Evolutionary conservation across 441 rosid species (phyloP), one percentile per base, ranked within the genome.

Genomic region (Erodium texanum): DNA sequence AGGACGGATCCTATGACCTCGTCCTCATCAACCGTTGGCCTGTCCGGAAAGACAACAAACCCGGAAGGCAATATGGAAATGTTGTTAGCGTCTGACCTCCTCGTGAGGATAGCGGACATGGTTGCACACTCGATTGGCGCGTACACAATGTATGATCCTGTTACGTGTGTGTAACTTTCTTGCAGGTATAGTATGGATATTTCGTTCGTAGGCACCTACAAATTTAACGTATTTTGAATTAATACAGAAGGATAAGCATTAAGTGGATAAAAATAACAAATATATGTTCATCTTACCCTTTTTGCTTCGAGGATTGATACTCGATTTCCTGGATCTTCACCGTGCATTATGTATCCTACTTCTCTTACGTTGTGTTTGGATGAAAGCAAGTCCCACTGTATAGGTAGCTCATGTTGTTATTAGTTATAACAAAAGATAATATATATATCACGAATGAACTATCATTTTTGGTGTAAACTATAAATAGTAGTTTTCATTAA

Each of bases 11-110:
- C 78, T 11, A 22, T 48, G 9, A 19, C 66, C 54, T 27, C 70
- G 36, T 56, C 52, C 11, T 24, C 77, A 0, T 20, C 66, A 54
- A 50, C 38, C 15, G 48, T 56, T 6, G 72, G 62, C 62, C 56
- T 74, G 19, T 75, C 75, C 5, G 86, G 85, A 12, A 83, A 68
- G 24, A 86, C 73, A 6, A 74, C 72, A 56, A 86, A 84, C 10
- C 87, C 91, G 7, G 85, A 77, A 0, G 86, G 71, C 65, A 84
- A 70, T 24, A 83, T 73, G 22, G 41, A 59, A 11, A 74, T 64
- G 2, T 4, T 0, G 10, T 82, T 79, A 0, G 82, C 71, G 73
- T 76, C 71, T 32, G 78, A 75, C 23, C 23, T 54, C 0, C 91
- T 83, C 24, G 54, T 68, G 5, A 84, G 6, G 38, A 86, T 2